Evolutionary conservation across 2,329 filamentous ascomycete genomes (phyloP).

Genomic region (Lachnellula arida): DNA sequence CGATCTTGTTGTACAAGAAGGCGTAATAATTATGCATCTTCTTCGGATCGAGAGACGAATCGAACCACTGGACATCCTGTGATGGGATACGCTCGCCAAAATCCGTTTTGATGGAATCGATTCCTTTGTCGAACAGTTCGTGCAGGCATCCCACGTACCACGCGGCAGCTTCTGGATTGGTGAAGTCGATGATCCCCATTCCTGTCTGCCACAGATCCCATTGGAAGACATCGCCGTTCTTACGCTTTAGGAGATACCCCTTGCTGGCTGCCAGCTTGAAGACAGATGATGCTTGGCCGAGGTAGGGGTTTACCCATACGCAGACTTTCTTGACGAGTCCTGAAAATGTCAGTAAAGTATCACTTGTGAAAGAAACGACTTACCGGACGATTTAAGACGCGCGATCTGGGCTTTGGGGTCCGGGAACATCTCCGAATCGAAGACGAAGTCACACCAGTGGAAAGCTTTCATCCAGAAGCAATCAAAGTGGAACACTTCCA

Average conservation of each 20-base stretch:
- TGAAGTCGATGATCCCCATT: constrained; percentile 60
- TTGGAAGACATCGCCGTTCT: constrained; percentile 56
- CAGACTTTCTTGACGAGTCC: constrained; percentile 42
- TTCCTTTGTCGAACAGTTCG: constrained; percentile 52
- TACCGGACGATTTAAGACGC: constrained; percentile 45
- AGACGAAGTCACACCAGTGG: constrained; percentile 61
- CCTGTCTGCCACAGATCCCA: constrained; percentile 62
- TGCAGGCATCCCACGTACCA: constrained; percentile 52
- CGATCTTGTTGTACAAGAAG: constrained; percentile 55
- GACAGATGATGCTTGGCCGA: constrained; percentile 54
- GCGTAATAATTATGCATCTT: constrained; percentile 63
- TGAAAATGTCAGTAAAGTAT: constrained; percentile 46
- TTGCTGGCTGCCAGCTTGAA: constrained; percentile 52
- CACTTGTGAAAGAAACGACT: background rate
- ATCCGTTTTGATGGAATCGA: constrained; percentile 60
- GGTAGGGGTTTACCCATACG: constrained; percentile 61
- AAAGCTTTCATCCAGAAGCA: constrained; percentile 61
- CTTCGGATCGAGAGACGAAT: constrained; percentile 43
- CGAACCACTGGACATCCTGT: constrained; percentile 49
- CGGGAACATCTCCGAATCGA: constrained; percentile 53
- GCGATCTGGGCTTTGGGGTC: constrained; percentile 51
- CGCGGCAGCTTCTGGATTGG: constrained; percentile 51
- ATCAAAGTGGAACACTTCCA: constrained; percentile 60
- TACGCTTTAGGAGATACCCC: constrained; percentile 55
- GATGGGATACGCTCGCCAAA: constrained; percentile 59